Conservation (phyloP, 352 stramenopile species). For the Phytophthora cryptogea region DNA sequence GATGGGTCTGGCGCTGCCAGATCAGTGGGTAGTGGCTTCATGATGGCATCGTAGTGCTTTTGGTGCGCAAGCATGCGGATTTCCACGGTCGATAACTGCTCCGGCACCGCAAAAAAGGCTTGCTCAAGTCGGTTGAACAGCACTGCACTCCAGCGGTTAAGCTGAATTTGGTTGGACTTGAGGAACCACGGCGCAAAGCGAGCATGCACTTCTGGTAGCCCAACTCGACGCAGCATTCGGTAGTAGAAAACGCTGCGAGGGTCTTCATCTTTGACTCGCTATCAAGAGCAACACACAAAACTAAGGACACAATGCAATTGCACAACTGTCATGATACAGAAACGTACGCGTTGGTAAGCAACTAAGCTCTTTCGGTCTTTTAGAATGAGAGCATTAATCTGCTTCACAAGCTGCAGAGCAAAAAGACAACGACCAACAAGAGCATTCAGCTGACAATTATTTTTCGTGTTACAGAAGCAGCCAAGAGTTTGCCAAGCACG, state of each 20-base stretch:
- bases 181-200: conserved; percentile 81
- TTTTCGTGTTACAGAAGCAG: not conserved
- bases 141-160: conserved; percentile 71
- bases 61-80: conserved; percentile 62
- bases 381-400: conserved; percentile 66
- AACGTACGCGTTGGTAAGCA: conserved; percentile 54
- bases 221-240: conserved; percentile 72
- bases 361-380: conserved; percentile 62
- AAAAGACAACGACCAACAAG: not conserved
- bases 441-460: not conserved
- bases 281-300: not conserved
- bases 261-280: conserved; percentile 73
- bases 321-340: not conserved
- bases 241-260: conserved; percentile 77
- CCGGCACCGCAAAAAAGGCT: conserved; percentile 58
- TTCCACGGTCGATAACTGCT: conserved; percentile 67
- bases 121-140: conserved; percentile 71
- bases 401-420: conserved; percentile 56
- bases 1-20: conserved; percentile 10
- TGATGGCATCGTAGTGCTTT: conserved; percentile 45
- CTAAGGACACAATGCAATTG: not conserved
- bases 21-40: conserved; percentile 26
- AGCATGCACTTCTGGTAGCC: conserved; percentile 70
- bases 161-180: conserved; percentile 71
- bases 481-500: not conserved